Conservation (phyloP, 1,139 yeast species). For the Candida albicans region DNA sequence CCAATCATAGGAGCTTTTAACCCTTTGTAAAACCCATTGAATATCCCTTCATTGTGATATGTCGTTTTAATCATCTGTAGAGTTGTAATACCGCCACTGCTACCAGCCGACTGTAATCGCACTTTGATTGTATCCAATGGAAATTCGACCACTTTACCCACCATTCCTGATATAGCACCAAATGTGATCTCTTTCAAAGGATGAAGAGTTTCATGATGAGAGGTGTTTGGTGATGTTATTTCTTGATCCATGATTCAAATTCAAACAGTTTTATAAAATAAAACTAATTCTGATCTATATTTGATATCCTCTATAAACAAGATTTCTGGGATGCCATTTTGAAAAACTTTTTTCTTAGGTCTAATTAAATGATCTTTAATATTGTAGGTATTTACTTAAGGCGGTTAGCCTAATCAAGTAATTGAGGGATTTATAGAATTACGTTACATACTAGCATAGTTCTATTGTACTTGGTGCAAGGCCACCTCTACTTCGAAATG, state of each 20-base stretch:
- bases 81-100: conserved; percentile 38
- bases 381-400: background rate
- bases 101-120: conserved; percentile 61
- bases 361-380: background rate
- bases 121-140: conserved; percentile 95
- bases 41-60: conserved; percentile 62
- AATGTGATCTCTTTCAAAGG: conserved; percentile 39
- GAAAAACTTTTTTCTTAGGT: too few relatives aligned
- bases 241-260: background rate
- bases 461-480: too few relatives aligned
- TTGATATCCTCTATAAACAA: background rate
- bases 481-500: too few relatives aligned
- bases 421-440: background rate
- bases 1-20: conserved; percentile 80
- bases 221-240: background rate
- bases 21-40: conserved; percentile 56
- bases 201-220: conserved; percentile 14
- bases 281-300: background rate
- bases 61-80: conserved; percentile 62
- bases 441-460: too few relatives aligned
- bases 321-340: too few relatives aligned
- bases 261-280: background rate
- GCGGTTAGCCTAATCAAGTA: background rate
- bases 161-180: conserved; percentile 70
- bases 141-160: conserved; percentile 82